These are phyloP conservation scores for Cerrena zonata DNA, from an alignment of 1,284 basidiomycete genomes.

Conservation along the genomic window DNA sequence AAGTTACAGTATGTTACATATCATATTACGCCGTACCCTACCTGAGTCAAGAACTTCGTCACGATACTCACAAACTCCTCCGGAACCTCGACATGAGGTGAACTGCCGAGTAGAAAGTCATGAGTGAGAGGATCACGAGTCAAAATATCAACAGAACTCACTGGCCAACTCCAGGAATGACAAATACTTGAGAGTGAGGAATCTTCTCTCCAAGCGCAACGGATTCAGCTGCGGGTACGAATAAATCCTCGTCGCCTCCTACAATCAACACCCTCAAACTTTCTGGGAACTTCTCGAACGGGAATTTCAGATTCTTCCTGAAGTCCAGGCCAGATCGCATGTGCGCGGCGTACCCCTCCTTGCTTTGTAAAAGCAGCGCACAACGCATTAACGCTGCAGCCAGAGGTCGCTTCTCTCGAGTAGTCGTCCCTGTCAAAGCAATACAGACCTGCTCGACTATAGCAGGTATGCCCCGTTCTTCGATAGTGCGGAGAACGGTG, in stretches of 20 bases:
- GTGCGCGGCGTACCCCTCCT: conserved; percentile 4
- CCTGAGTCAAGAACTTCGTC: background rate
- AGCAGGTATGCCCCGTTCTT: conserved; percentile 1
- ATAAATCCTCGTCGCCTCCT: conserved; percentile 8
- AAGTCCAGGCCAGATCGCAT: conserved; percentile 2
- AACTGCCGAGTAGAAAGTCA: background rate
- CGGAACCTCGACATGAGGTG: background rate
- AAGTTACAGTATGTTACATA: too few species aligned
- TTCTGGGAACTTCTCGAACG: conserved; percentile 9
- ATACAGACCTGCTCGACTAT: conserved; percentile 1
- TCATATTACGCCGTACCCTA: too few species aligned
- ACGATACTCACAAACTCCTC: background rate
- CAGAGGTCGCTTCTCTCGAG: conserved; percentile 2
- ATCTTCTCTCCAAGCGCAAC: conserved; percentile 1
- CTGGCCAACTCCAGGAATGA: conserved; percentile 3
- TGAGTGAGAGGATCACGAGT: background rate
- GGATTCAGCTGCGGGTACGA: background rate
- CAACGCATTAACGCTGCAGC: conserved; percentile 7
- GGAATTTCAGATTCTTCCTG: background rate
- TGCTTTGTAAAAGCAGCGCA: background rate
- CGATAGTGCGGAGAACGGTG: background rate
- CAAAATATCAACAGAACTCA: conserved; percentile 5
- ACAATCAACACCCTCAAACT: conserved; percentile 8
- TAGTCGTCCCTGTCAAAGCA: conserved; percentile 4
- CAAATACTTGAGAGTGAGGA: background rate